Percentiles rank a stretch among this genome's conserved stretches.
Conservation (phyloP, 2,329 filamentous ascomycete species). For the Epichloe baconii region DNA sequence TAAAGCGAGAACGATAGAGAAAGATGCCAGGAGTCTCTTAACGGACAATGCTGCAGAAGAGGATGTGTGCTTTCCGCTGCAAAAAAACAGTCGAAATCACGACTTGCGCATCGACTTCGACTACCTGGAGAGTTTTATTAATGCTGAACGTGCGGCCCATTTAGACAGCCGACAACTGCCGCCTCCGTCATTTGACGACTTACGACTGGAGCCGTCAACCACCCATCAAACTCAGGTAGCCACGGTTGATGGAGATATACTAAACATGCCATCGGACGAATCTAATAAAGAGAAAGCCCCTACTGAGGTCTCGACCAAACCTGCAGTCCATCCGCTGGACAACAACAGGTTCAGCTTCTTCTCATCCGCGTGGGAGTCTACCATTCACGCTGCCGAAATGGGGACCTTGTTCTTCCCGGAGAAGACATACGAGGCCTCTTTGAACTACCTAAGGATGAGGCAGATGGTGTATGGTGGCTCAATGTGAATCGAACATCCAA, state of each 20-base stretch:
- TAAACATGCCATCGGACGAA: conserved; percentile 37
- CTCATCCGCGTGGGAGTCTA: conserved; percentile 86
- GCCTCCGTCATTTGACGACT: conserved; percentile 19
- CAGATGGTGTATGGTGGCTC: conserved; percentile 93
- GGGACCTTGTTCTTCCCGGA: conserved; percentile 76
- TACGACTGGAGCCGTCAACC: conserved; percentile 16
- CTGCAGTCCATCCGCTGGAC: conserved; percentile 33
- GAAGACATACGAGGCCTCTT: conserved; percentile 87
- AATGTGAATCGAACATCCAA: conserved; percentile 85
- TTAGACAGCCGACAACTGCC: conserved; percentile 36
- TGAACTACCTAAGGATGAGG: conserved; percentile 45
- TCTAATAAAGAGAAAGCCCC: conserved; percentile 35
- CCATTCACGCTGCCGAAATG: conserved; percentile 80
- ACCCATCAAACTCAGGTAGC: conserved; percentile 24
- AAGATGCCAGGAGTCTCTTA: conserved; percentile 47
- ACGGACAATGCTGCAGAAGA: conserved; percentile 65
- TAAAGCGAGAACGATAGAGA: conserved; percentile 46
- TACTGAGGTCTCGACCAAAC: conserved; percentile 24
- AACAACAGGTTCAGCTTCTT: conserved; percentile 91
- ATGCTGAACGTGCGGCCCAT: conserved; percentile 39
- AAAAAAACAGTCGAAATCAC: conserved; percentile 51
- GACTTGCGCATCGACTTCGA: conserved; percentile 85
- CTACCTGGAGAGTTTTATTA: conserved; percentile 82
- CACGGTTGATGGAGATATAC: conserved; percentile 43
- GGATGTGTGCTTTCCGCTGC: conserved; percentile 79